phyloP scores from a whole-genome alignment of 768 basidiomycete genomes.

The Collybia mongolica region DNA sequence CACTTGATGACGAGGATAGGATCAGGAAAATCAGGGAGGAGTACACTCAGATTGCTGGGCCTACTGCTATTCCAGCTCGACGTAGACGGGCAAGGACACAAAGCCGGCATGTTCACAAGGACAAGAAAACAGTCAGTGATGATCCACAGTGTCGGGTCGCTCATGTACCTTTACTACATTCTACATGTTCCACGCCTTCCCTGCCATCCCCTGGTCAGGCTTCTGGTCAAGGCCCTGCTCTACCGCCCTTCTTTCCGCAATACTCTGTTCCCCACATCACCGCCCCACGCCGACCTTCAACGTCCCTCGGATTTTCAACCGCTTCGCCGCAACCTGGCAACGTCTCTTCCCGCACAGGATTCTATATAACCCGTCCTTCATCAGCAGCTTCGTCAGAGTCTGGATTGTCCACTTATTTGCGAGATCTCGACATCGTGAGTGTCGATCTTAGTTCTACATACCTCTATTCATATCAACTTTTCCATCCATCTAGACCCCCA shows the following conservation, averaged over 20 bases:
- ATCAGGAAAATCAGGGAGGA: constrained; percentile 33
- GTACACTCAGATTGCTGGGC: constrained; percentile 29
- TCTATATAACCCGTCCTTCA: constrained; percentile 17
- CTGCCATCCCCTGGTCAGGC: constrained; percentile 13
- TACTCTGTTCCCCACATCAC: constrained; percentile 18
- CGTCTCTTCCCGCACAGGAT: constrained; percentile 10
- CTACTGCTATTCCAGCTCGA: constrained; percentile 33
- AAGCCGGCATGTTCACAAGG: constrained; percentile 12
- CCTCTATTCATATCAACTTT: not conserved
- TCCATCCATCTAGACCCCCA: constrained; percentile 20
- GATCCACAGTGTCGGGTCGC: constrained; percentile 5
- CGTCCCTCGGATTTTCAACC: constrained; percentile 26
- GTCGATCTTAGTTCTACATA: constrained; percentile 1
- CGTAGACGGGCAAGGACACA: constrained; percentile 28
- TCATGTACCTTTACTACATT: constrained; percentile 7
- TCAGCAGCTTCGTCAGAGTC: constrained; percentile 19
- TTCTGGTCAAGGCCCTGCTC: constrained; percentile 6
- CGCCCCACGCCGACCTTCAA: constrained; percentile 30
- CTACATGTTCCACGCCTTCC: constrained; percentile 12
- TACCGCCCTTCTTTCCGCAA: constrained; percentile 21
- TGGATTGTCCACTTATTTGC: constrained; percentile 17
- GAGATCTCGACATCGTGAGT: constrained; percentile 28
- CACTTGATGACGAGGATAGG: constrained; percentile 17
- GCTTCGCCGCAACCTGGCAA: constrained; percentile 1
- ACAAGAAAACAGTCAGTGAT: constrained; percentile 1